These are phyloP conservation scores for Amauroascus niger DNA, from an alignment of 2,329 filamentous ascomycete species.

Conservation along the genomic window DNA sequence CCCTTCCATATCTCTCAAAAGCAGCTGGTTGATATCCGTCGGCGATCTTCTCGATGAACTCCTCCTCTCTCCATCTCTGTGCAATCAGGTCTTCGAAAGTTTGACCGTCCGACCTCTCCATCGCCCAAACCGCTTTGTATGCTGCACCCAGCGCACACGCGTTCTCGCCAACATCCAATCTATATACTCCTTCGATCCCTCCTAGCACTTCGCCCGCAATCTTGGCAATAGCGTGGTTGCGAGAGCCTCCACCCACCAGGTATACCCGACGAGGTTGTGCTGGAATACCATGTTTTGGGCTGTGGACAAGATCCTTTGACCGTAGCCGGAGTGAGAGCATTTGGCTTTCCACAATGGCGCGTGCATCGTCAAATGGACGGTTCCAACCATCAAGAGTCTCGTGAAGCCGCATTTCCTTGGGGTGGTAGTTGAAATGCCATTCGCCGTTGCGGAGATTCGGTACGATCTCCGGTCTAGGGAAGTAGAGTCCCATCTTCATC, in stretches of 20 bases:
- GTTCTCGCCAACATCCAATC: conserved; percentile 87
- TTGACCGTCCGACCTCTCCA: conserved; percentile 58
- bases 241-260: conserved; percentile 83
- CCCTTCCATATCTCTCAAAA: conserved; percentile 68
- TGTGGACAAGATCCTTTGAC: conserved; percentile 62
- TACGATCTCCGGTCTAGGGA: conserved; percentile 89
- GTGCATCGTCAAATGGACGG: conserved; percentile 60
- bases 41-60: conserved; percentile 71
- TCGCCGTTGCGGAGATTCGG: conserved; percentile 79
- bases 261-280: conserved; percentile 83
- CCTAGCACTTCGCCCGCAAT: conserved; percentile 83
- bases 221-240: conserved; percentile 79
- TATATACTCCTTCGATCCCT: conserved; percentile 80
- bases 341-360: conserved; percentile 88
- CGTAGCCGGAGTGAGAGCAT: conserved; percentile 82
- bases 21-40: conserved; percentile 65
- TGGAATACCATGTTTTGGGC: conserved; percentile 50
- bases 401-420: conserved; percentile 42
- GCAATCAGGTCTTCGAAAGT: conserved; percentile 84
- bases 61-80: conserved; percentile 72
- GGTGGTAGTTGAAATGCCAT: conserved; percentile 65
- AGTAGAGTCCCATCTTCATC: conserved; percentile 89
- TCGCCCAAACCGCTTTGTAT: conserved; percentile 92
- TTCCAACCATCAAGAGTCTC: conserved; percentile 47
- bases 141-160: conserved; percentile 88